Evolutionary conservation across 306 rosid genomes (phyloP), one percentile per base, ranked within the genome.

Genomic region (Chamaecrista fasciculata): DNA sequence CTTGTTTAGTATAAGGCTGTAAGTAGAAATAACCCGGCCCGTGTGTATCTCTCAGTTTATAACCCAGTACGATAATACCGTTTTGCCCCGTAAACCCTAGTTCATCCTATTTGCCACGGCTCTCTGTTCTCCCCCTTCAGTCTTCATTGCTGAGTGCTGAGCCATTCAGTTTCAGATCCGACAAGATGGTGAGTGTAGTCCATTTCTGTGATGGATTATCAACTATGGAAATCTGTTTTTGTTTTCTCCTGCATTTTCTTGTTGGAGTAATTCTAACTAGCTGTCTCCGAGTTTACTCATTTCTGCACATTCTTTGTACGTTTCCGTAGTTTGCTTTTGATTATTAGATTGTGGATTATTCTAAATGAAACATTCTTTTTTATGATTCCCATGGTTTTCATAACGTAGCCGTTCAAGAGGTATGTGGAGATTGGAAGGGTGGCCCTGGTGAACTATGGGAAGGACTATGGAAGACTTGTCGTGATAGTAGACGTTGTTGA

Each of bases 341-440:
- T 4, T 26, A 12, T 23, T 14, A 25, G 3, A 12, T 24, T 25
- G 4, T 6, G 19, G 28, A 5, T 50, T 26, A 24, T 26, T 23
- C 28, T 19, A 50, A 50, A n/a, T 0, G 2, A 4, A 3, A n/a
- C 12, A 0, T 25, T 58, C 3, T 16, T 1, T 3, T 21, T 57
- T 16, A 4, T 11, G 8, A 8, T 12, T 5, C 9, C 8, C 2
- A 24, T 31, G 43, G 33, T 66, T 2, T 0, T 60, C 51, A 4
- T 11, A 70, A 47, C 40, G 18, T n/a, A 75, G 69, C 82, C 84
- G 18, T 79, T 83, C 80, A 79, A 72, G 80, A 76, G 87, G 70
- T 83, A 55, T 66, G 79, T 76, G 23, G 87, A 83, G 78, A 76
- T 83, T 52, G 87, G 87, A 18, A 36, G 84, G 44, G 87, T 79